Conservation (phyloP, 257 asterid genomes). For the Salvia rosmarinus region DNA sequence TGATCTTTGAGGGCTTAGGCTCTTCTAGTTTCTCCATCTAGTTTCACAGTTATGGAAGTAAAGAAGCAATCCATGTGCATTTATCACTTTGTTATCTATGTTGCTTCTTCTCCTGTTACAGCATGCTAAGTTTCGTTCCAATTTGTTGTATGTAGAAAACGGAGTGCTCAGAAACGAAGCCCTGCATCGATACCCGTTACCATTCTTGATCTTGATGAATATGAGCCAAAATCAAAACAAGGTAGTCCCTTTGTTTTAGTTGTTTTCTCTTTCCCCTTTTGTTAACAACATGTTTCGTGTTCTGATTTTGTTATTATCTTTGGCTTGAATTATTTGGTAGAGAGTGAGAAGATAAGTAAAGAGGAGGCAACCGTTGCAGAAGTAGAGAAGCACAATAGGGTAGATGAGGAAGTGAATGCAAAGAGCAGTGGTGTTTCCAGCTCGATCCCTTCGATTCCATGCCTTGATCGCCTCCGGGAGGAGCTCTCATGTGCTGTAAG, state of each 20-base stretch:
- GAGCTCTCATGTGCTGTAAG: conserved; percentile 98
- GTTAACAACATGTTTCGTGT: neutral
- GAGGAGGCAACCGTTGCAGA: conserved; percentile 29
- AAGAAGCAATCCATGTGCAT: conserved; percentile 18
- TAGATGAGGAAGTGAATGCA: conserved; percentile 37
- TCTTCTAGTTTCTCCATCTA: neutral
- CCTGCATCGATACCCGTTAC: conserved; percentile 51
- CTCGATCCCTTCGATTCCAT: conserved; percentile 56
- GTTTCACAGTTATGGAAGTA: conserved; percentile 15
- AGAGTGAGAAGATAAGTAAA: conserved; percentile 33
- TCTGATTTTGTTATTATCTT: conserved; percentile 19
- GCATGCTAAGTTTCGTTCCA: conserved; percentile 23
- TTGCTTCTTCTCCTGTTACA: neutral
- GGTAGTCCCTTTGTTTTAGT: conserved; percentile 35
- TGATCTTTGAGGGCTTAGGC: neutral
- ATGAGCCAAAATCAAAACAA: conserved; percentile 48
- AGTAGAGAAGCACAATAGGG: conserved; percentile 37
- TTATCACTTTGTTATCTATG: neutral
- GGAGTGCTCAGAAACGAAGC: conserved; percentile 61
- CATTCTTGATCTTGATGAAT: conserved; percentile 49
- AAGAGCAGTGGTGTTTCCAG: conserved; percentile 43
- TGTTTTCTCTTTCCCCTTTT: neutral
- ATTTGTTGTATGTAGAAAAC: conserved; percentile 53
- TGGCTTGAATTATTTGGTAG: conserved; percentile 33
- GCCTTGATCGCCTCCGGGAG: conserved; percentile 87